Conservation (phyloP, 805 yeast species). For the Wickerhamomyces bisporus region DNA sequence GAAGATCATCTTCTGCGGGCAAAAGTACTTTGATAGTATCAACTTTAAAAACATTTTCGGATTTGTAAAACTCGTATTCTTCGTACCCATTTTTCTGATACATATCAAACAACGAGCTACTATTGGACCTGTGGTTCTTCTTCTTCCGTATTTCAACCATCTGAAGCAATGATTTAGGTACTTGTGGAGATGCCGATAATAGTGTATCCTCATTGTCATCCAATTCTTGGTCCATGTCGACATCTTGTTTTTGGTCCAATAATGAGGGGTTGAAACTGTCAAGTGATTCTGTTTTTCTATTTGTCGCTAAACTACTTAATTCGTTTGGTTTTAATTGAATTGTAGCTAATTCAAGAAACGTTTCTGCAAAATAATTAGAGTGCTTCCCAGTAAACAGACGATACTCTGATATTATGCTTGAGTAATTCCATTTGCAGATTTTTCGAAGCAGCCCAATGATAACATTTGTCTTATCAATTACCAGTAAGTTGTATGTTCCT, state of each 20-base stretch:
- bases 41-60: constrained; percentile 14
- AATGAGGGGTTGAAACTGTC: constrained; percentile 16
- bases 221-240: constrained; percentile 15
- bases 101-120: background rate
- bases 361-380: constrained; percentile 75
- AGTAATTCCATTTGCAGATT: constrained; percentile 84
- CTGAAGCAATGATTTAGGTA: constrained; percentile 54
- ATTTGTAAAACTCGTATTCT: constrained; percentile 16
- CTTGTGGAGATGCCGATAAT: constrained; percentile 62
- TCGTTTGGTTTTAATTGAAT: constrained; percentile 34
- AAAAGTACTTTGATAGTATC: constrained; percentile 23
- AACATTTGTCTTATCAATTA: constrained; percentile 77
- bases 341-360: constrained; percentile 70
- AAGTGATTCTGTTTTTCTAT: constrained; percentile 24
- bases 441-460: constrained; percentile 77
- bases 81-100: constrained; percentile 1
- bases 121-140: constrained; percentile 24
- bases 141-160: constrained; percentile 42
- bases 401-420: constrained; percentile 81
- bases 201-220: constrained; percentile 20
- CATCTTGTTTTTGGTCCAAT: constrained; percentile 11
- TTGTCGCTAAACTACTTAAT: too few species aligned
- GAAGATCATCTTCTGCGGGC: constrained; percentile 62
- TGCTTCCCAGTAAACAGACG: constrained; percentile 69
- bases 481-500: constrained; percentile 58